These are phyloP conservation scores for Backusella morwellensis DNA, from an alignment of 192 early-diverging fungal genomes.

Conservation along the genomic window DNA sequence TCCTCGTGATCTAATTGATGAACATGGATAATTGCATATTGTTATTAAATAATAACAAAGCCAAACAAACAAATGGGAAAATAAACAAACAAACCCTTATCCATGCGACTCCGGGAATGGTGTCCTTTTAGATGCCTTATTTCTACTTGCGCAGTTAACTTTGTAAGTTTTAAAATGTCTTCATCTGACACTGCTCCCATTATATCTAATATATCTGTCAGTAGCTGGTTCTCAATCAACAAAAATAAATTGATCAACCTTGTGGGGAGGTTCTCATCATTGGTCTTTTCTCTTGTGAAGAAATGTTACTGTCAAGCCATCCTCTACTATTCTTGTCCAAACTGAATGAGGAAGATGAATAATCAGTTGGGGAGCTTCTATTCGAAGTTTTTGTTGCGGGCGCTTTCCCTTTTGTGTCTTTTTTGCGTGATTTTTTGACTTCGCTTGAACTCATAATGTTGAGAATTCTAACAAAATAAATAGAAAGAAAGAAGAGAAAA, in stretches of 20 bases:
- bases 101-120: background rate
- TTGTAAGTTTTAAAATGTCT: conserved; percentile 21
- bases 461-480: background rate
- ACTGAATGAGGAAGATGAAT: background rate
- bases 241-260: background rate
- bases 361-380: background rate
- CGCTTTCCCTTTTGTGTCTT: background rate
- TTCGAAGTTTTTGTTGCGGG: background rate
- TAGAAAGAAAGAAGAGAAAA: background rate
- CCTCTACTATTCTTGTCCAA: background rate
- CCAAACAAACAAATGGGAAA: background rate
- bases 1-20: conserved; percentile 4
- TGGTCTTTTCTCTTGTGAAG: conserved; percentile 1
- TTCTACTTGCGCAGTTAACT: conserved; percentile 5
- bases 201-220: conserved; percentile 11
- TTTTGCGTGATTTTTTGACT: background rate
- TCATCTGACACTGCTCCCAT: conserved; percentile 23
- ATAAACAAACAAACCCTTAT: background rate
- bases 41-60: background rate
- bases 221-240: background rate
- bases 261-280: background rate
- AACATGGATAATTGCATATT: background rate
- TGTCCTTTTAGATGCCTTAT: background rate
- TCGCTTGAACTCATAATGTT: background rate
- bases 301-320: background rate